Evolutionary conservation across 2,329 filamentous ascomycete genomes (phyloP).

Genomic region (Triangularia verruculosa): DNA sequence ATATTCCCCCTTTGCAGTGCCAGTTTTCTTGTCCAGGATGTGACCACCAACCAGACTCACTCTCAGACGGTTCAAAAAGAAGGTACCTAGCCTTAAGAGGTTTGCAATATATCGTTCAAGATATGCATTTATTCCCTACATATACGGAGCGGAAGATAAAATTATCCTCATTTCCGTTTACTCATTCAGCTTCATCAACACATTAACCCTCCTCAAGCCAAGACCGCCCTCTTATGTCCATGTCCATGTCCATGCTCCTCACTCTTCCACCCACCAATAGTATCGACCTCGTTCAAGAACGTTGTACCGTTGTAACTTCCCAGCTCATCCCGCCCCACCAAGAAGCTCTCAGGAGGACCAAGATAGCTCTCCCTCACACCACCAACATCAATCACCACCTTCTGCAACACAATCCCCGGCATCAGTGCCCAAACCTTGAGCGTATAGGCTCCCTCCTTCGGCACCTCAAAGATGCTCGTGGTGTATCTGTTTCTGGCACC

Average conservation of each 20-base stretch:
- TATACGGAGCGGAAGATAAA: neutral
- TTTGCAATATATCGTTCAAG: neutral
- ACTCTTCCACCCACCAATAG: conserved; percentile 18
- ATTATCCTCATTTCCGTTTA: neutral
- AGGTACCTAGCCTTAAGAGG: too few species aligned
- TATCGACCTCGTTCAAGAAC: conserved; percentile 32
- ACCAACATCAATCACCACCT: conserved; percentile 54
- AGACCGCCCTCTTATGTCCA: neutral
- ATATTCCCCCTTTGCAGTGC: too few species aligned
- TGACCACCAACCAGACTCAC: too few species aligned
- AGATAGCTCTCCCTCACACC: conserved; percentile 54
- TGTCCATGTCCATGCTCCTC: neutral
- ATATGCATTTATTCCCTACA: neutral
- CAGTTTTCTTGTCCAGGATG: too few species aligned
- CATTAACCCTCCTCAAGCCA: neutral
- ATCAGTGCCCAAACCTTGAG: conserved; percentile 51
- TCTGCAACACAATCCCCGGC: conserved; percentile 53
- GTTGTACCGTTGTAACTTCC: conserved; percentile 39
- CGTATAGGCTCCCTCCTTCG: conserved; percentile 44
- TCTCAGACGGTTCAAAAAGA: too few species aligned
- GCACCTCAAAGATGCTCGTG: conserved; percentile 42
- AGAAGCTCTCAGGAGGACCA: conserved; percentile 55
- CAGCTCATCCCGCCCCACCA: conserved; percentile 40
- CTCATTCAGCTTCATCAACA: neutral
- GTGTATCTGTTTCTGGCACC: conserved; percentile 43